Conservation (phyloP, 139 green algal genomes). For the Ettlia oleoabundans region DNA sequence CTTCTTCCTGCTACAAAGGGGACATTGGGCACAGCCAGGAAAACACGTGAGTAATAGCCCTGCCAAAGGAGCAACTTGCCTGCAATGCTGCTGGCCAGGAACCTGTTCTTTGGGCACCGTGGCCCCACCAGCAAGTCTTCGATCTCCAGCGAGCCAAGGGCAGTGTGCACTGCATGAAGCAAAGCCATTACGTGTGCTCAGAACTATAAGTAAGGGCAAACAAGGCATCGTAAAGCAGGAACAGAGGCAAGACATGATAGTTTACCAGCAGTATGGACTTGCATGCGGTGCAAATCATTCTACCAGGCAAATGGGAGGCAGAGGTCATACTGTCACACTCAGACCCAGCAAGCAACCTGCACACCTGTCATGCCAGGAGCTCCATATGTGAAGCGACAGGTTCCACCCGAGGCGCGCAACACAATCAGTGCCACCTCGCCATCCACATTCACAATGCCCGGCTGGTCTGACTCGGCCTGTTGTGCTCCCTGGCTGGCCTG, state of each 20-base stretch:
- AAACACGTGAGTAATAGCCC: too few relatives aligned
- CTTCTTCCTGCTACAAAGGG: too few relatives aligned
- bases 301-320: too few relatives aligned
- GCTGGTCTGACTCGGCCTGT: background rate
- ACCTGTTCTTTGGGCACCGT: slow-evolving; percentile 25
- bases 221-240: too few relatives aligned
- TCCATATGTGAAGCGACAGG: slow-evolving; percentile 36
- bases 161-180: slow-evolving; percentile 31
- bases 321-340: too few relatives aligned
- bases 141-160: slow-evolving; percentile 65
- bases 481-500: background rate
- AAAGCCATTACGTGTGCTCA: too few relatives aligned
- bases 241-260: too few relatives aligned
- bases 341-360: background rate
- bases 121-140: slow-evolving; percentile 76
- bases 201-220: background rate
- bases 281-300: too few relatives aligned
- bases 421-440: slow-evolving; percentile 63
- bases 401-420: slow-evolving; percentile 46
- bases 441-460: slow-evolving; percentile 62
- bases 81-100: slow-evolving; percentile 44
- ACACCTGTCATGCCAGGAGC: slow-evolving; percentile 32
- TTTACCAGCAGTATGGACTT: too few relatives aligned
- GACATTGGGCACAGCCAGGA: too few relatives aligned
- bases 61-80: background rate